A percentile compares a stretch with the other conserved stretches of the same genome.
phyloP scores from a whole-genome alignment of 139 green algal genomes.

The Micromonas commoda region DNA sequence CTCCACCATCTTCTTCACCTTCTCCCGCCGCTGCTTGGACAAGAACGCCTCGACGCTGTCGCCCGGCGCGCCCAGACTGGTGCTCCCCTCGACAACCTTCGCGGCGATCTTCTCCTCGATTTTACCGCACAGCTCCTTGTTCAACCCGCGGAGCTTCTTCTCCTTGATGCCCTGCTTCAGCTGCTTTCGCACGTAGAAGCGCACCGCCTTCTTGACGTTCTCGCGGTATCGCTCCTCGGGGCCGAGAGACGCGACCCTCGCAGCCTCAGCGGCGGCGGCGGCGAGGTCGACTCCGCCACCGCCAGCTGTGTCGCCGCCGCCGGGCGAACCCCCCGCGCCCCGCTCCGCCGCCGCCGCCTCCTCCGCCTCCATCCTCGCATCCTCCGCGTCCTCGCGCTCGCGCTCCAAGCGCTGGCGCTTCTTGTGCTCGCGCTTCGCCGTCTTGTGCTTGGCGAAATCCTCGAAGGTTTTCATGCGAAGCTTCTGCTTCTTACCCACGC shows the following conservation, averaged over 20 bases:
- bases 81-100: constrained; percentile 3
- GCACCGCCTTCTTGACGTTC: background rate
- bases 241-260: background rate
- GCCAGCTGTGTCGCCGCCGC: background rate
- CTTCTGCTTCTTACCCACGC: background rate
- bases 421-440: background rate
- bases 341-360: background rate
- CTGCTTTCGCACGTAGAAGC: constrained; percentile 1
- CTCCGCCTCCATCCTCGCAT: too few species aligned
- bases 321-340: background rate
- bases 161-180: background rate
- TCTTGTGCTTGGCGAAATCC: background rate
- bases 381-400: background rate
- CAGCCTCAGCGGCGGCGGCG: too few species aligned
- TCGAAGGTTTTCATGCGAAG: background rate
- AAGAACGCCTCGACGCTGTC: constrained; percentile 13
- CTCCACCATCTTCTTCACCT: constrained; percentile 2
- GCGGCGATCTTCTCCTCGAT: constrained; percentile 6
- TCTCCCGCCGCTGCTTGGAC: constrained; percentile 12
- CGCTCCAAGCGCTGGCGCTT: background rate
- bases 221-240: background rate
- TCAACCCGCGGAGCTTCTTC: background rate
- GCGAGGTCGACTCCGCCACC: background rate
- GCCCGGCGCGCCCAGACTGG: background rate
- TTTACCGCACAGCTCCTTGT: background rate